Conservation (phyloP, 306 rosid species). For the Heteromeles arbutifolia region DNA sequence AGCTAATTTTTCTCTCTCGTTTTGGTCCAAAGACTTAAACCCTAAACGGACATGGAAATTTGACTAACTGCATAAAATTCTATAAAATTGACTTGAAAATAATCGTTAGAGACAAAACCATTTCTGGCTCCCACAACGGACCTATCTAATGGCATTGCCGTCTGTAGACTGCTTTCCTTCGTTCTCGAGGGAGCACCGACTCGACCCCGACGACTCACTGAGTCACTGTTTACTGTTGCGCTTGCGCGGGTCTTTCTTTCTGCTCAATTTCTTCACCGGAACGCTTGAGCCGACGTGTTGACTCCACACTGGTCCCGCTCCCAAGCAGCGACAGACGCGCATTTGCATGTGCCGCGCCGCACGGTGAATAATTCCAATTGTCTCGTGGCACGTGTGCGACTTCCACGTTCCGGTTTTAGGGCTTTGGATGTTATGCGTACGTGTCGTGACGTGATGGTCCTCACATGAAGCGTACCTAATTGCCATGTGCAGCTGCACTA, state of each 20-base stretch:
- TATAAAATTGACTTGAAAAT: not conserved
- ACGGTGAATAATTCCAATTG: slow-evolving; percentile 18
- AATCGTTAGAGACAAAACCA: not conserved
- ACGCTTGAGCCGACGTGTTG: slow-evolving; percentile 1
- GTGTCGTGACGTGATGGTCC: slow-evolving; percentile 12
- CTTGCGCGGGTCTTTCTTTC: too few relatives aligned
- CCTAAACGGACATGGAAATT: too few relatives aligned
- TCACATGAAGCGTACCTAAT: slow-evolving; percentile 37
- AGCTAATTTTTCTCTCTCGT: too few relatives aligned
- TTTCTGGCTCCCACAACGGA: not conserved
- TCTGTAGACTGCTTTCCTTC: slow-evolving; percentile 4
- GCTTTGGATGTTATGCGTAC: slow-evolving; percentile 12
- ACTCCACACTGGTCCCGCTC: not conserved
- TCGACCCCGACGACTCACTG: not conserved
- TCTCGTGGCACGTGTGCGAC: slow-evolving; percentile 20
- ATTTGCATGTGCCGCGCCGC: slow-evolving; percentile 32
- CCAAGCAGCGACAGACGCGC: not conserved
- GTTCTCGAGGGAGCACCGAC: not conserved
- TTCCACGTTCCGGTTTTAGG: not conserved
- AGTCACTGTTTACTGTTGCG: not conserved
- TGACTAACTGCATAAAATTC: too few relatives aligned
- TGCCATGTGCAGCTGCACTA: slow-evolving; percentile 47
- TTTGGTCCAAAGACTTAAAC: too few relatives aligned
- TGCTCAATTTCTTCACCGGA: not conserved
- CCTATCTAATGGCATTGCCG: not conserved